phyloP scores from a whole-genome alignment of 2,329 filamentous ascomycete genomes.

The Scytalidium sp. region DNA sequence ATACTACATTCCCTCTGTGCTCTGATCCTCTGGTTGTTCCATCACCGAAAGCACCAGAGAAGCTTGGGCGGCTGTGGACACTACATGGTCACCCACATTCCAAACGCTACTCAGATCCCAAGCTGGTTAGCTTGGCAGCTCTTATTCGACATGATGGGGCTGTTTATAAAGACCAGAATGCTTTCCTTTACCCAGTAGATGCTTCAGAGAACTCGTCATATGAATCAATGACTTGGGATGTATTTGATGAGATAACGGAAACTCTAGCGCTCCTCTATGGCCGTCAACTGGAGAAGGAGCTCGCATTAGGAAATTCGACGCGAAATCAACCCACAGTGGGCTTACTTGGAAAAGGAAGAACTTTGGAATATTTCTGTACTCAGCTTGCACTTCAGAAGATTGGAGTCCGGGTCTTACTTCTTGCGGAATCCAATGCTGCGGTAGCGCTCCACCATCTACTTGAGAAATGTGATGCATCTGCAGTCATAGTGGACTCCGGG shows the following conservation, averaged over 20 bases:
- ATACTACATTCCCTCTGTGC: constrained; percentile 10
- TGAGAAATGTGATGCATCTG: constrained; percentile 20
- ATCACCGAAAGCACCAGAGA: constrained; percentile 18
- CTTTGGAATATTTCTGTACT: constrained; percentile 27
- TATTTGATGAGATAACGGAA: constrained; percentile 23
- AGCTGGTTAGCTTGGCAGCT: constrained; percentile 24
- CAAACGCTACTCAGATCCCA: constrained; percentile 24
- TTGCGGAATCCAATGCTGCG: constrained; percentile 26
- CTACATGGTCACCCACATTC: constrained; percentile 29
- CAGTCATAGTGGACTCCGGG: constrained; percentile 25
- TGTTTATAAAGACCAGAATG: constrained; percentile 20
- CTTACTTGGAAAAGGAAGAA: constrained; percentile 24
- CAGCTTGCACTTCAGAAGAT: constrained; percentile 29
- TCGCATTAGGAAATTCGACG: constrained; percentile 19
- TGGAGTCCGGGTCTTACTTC: constrained; percentile 24
- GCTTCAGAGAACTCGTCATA: constrained; percentile 15
- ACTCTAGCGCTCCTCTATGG: constrained; percentile 22
- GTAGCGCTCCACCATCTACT: constrained; percentile 24
- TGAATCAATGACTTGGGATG: constrained; percentile 23
- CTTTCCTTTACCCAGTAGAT: constrained; percentile 23
- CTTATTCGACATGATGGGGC: constrained; percentile 23
- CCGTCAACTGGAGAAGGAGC: constrained; percentile 15
- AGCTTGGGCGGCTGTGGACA: constrained; percentile 26
- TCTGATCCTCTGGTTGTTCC: constrained; percentile 25
- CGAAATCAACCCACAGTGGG: constrained; percentile 26